These are phyloP conservation scores for Globisporangium cylindrosporum DNA, from an alignment of 352 stramenopile genomes.

Conservation along the genomic window DNA sequence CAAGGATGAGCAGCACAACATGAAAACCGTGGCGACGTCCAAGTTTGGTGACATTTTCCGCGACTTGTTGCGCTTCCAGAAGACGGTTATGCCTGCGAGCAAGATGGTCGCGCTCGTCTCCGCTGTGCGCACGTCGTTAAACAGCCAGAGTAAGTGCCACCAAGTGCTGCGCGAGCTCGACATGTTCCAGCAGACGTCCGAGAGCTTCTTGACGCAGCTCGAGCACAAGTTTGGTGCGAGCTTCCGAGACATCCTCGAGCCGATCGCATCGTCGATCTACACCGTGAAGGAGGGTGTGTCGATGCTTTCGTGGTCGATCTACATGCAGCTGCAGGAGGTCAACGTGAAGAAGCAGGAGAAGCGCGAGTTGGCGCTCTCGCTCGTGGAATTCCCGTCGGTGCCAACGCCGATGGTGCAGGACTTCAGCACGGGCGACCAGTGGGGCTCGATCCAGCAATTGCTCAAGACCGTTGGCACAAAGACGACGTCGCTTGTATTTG, in stretches of 20 bases:
- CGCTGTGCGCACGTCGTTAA: constrained; percentile 29
- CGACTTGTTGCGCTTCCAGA: constrained; percentile 66
- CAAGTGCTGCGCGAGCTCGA: constrained; percentile 81
- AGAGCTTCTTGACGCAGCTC: constrained; percentile 72
- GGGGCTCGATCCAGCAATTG: constrained; percentile 69
- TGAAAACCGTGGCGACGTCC: constrained; percentile 34
- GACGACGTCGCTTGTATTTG: constrained; percentile 45
- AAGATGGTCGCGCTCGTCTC: constrained; percentile 57
- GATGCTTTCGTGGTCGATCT: constrained; percentile 62
- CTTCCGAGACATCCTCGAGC: constrained; percentile 86
- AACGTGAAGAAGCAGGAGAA: constrained; percentile 51
- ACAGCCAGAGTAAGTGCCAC: constrained; percentile 42
- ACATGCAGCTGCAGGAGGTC: constrained; percentile 46
- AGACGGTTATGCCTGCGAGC: constrained; percentile 61
- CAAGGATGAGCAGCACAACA: constrained; percentile 10
- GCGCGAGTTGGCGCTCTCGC: constrained; percentile 37
- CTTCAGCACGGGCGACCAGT: constrained; percentile 34
- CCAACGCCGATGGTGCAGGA: constrained; percentile 20
- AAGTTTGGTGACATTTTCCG: constrained; percentile 78
- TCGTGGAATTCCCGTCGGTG: constrained; percentile 72
- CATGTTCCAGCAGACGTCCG: constrained; percentile 88
- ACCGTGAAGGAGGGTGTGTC: constrained; percentile 86
- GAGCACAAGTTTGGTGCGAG: constrained; percentile 62
- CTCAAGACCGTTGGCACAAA: constrained; percentile 44
- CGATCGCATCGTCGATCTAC: constrained; percentile 69